Conservation (phyloP, 306 rosid species). For the Pterocarpus santalinus region DNA sequence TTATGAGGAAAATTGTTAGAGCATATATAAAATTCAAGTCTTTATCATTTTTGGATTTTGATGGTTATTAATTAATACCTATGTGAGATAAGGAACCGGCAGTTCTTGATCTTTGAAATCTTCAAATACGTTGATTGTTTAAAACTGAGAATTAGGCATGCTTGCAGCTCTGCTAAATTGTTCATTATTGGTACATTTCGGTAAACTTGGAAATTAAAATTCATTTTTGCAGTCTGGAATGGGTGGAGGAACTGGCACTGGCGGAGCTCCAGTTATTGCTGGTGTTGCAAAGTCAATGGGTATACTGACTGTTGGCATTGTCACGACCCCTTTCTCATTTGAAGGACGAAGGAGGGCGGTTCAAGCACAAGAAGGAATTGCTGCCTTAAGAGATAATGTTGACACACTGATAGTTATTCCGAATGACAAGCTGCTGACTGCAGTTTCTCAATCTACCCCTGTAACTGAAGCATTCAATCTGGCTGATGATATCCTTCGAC, state of each 20-base stretch:
- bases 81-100: conserved; percentile 8
- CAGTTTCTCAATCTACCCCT: conserved; percentile 95
- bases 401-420: conserved; percentile 98
- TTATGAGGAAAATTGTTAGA: conserved; percentile 10
- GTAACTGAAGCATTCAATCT: conserved; percentile 98
- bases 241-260: conserved; percentile 99
- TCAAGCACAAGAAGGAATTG: conserved; percentile 99
- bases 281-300: conserved; percentile 98
- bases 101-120: conserved; percentile 23
- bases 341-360: conserved; percentile 98
- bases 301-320: conserved; percentile 95
- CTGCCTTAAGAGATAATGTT: conserved; percentile 95
- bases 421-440: conserved; percentile 95
- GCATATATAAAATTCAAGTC: conserved; percentile 7
- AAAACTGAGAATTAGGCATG: neutral
- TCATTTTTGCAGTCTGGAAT: conserved; percentile 84
- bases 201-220: conserved; percentile 33
- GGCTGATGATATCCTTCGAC: conserved; percentile 98
- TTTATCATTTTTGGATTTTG: conserved; percentile 23
- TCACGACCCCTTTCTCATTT: conserved; percentile 97
- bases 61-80: neutral
- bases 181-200: conserved; percentile 35
- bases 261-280: conserved; percentile 97
- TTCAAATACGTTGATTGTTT: neutral
- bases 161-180: conserved; percentile 24